These are phyloP conservation scores for Vitis amurensis DNA, from an alignment of 164 flowering plant genomes.

Conservation along the genomic window DNA sequence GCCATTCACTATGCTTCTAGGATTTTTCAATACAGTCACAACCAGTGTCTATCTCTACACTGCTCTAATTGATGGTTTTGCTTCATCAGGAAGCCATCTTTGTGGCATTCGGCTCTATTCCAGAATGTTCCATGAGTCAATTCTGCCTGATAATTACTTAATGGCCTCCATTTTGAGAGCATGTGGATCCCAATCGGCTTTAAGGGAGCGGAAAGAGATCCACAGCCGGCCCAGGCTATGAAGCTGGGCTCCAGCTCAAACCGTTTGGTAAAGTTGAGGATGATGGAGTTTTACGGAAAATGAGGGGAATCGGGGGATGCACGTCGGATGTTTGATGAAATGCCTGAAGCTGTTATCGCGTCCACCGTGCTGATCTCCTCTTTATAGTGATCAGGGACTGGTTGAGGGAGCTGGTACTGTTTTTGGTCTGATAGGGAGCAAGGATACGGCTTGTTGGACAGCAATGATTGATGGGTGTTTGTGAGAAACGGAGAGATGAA, in stretches of 20 bases:
- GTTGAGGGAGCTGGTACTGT: slow-evolving; percentile 19
- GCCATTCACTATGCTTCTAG: too few relatives aligned
- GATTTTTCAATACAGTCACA: too few relatives aligned
- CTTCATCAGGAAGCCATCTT: too few relatives aligned
- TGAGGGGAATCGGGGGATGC: slow-evolving; percentile 29
- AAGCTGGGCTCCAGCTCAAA: slow-evolving; percentile 26
- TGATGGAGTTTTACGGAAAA: slow-evolving; percentile 35
- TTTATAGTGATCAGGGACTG: slow-evolving; percentile 23
- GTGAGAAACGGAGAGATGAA: slow-evolving; percentile 32
- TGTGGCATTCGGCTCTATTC: too few relatives aligned
- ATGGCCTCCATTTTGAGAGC: too few relatives aligned
- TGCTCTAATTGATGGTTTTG: too few relatives aligned
- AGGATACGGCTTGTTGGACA: slow-evolving; percentile 48
- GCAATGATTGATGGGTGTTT: slow-evolving; percentile 44
- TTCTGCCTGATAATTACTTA: too few relatives aligned
- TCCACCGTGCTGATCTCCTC: slow-evolving; percentile 31
- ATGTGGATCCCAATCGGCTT: slow-evolving; percentile 22
- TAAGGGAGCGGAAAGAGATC: slow-evolving; percentile 24
- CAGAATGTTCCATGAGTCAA: too few relatives aligned
- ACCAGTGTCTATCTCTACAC: too few relatives aligned
- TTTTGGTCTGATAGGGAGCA: slow-evolving; percentile 12
- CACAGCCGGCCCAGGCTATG: slow-evolving; percentile 26
- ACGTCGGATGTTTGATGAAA: slow-evolving; percentile 22
- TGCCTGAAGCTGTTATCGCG: slow-evolving; percentile 33
- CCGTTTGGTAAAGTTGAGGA: slow-evolving; percentile 23